These are phyloP conservation scores for Hanseniaspora thailandica DNA, from an alignment of 805 yeast species.

Conservation along the genomic window DNA sequence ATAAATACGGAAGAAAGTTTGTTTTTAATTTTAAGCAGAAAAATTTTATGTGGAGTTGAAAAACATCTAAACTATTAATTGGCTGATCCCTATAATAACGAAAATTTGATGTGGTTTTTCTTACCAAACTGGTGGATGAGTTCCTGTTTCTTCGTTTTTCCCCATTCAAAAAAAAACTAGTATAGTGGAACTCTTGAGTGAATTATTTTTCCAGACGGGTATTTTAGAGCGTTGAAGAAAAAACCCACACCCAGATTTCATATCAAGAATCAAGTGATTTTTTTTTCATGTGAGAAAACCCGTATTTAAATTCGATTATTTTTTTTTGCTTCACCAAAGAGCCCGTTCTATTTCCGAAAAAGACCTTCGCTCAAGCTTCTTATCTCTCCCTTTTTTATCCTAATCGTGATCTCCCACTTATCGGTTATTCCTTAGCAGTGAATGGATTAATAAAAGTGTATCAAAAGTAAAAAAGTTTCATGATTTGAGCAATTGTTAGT, in stretches of 20 bases:
- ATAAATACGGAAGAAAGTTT: no score
- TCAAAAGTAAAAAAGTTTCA: not conserved
- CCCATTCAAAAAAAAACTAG: not conserved
- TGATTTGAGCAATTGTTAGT: slow-evolving; percentile 1
- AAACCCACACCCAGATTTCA: not conserved
- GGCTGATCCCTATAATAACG: not conserved
- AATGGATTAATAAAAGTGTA: not conserved
- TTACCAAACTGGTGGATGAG: not conserved
- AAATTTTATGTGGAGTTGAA: not conserved
- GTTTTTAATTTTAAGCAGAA: no score
- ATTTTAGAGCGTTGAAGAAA: not conserved
- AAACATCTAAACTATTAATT: not conserved
- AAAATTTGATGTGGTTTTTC: no score
- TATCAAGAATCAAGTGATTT: not conserved
- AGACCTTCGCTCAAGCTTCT: not conserved
- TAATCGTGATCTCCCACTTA: no score
- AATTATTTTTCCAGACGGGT: no score
- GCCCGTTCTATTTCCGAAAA: not conserved
- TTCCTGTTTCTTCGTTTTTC: not conserved
- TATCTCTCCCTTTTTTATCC: no score
- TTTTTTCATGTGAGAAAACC: not conserved
- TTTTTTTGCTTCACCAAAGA: not conserved
- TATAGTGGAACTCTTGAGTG: not conserved
- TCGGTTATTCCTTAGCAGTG: no score
- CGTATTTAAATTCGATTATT: not conserved